Evolutionary conservation across 2,329 filamentous ascomycete genomes (phyloP).

Genomic region (Colletotrichum limetticola): DNA sequence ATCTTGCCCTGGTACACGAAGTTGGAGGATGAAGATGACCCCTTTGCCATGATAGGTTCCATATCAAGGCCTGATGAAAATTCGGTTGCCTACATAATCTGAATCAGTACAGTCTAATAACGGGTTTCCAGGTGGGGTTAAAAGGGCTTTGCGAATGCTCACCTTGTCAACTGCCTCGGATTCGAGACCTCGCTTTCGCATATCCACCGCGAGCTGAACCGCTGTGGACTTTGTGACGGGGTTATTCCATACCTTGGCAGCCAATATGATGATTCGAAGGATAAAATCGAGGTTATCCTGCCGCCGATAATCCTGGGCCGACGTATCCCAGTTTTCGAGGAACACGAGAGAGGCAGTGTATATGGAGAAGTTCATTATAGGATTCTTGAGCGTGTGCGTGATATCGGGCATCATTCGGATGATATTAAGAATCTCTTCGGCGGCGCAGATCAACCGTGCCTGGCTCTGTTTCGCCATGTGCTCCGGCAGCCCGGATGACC

Average conservation of each 20-base stretch:
- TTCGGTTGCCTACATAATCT: not conserved
- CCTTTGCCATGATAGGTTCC: slow-evolving; percentile 1
- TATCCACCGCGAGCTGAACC: slow-evolving; percentile 74
- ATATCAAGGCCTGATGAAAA: not conserved
- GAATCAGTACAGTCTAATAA: too few species aligned
- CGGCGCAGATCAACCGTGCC: slow-evolving; percentile 73
- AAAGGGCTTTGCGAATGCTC: not conserved
- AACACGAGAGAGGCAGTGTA: slow-evolving; percentile 79
- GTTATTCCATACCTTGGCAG: slow-evolving; percentile 67
- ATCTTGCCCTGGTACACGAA: not conserved
- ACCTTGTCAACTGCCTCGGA: slow-evolving; percentile 39
- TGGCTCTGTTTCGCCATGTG: slow-evolving; percentile 70
- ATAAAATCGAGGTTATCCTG: slow-evolving; percentile 73
- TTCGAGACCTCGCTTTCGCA: slow-evolving; percentile 53
- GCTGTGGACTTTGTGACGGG: slow-evolving; percentile 76
- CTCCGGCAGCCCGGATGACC: slow-evolving; percentile 57
- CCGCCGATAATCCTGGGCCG: slow-evolving; percentile 45
- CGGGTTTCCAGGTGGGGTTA: not conserved
- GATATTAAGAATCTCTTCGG: slow-evolving; percentile 73
- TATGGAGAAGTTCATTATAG: slow-evolving; percentile 76
- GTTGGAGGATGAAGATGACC: not conserved
- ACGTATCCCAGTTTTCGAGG: slow-evolving; percentile 73
- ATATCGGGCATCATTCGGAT: slow-evolving; percentile 68
- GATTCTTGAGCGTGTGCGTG: slow-evolving; percentile 65
- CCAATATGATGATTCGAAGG: slow-evolving; percentile 72